These are phyloP conservation scores for Mycena citricolor DNA, from an alignment of 1,284 basidiomycete genomes.

Conservation along the genomic window DNA sequence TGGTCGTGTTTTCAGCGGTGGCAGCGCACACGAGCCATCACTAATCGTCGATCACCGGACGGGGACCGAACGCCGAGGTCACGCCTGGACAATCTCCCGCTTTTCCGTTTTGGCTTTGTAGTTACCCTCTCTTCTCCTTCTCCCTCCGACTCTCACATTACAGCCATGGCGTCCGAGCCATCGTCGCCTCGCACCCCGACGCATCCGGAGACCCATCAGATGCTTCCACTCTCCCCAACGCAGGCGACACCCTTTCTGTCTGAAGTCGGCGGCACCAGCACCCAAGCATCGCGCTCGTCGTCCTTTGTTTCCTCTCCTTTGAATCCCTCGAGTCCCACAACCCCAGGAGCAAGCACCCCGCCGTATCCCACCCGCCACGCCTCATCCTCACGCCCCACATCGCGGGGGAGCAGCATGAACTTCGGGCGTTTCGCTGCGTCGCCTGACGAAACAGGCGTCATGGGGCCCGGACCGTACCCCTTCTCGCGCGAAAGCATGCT, in stretches of 20 bases:
- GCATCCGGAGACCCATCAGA: conserved; percentile 9
- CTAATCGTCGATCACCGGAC: too few species aligned
- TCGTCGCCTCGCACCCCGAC: conserved; percentile 7
- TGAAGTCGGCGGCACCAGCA: background rate
- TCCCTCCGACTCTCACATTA: too few species aligned
- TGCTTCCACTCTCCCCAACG: conserved; percentile 15
- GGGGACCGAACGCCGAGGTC: too few species aligned
- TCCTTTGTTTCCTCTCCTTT: conserved; percentile 21
- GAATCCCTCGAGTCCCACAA: conserved; percentile 12
- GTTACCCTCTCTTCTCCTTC: background rate
- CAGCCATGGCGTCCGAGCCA: conserved; percentile 16
- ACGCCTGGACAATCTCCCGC: too few species aligned
- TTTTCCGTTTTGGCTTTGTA: background rate
- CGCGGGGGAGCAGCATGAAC: conserved; percentile 27
- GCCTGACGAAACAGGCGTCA: conserved; percentile 19
- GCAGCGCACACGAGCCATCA: too few species aligned
- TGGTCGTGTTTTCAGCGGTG: too few species aligned
- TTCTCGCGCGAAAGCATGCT: conserved; percentile 19
- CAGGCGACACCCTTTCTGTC: background rate
- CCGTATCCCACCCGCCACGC: conserved; percentile 7
- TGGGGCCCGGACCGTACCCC: conserved; percentile 13
- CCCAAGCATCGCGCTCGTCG: conserved; percentile 9
- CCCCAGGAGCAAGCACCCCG: too few species aligned
- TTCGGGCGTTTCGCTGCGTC: conserved; percentile 15
- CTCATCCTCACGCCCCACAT: conserved; percentile 23